Conservation (phyloP, 331 rosid genomes). For the Dryas integrifolia region DNA sequence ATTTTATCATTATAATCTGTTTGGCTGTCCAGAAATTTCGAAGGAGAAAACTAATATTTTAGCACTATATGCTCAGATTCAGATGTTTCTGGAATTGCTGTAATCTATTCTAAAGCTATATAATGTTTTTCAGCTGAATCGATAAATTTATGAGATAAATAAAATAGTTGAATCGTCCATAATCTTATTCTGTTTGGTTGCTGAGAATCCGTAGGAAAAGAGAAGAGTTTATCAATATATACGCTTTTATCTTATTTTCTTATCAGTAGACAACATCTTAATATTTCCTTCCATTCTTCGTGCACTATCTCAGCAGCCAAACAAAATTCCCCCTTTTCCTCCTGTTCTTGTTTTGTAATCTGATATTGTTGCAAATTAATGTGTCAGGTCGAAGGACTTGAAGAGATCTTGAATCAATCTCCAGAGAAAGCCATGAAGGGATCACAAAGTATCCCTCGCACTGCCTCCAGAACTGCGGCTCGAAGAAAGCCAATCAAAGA, state of each 20-base stretch:
- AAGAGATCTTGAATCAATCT: conserved; percentile 46
- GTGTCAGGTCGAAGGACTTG: conserved; percentile 80
- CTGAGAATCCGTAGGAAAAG: background rate
- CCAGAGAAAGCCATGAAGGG: conserved; percentile 22
- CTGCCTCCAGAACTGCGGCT: conserved; percentile 45
- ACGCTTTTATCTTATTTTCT: background rate
- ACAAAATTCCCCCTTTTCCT: background rate
- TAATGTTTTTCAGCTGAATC: background rate
- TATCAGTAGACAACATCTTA: background rate
- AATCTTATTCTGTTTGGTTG: too few relatives aligned
- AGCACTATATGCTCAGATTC: conserved; percentile 3
- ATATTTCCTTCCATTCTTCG: background rate
- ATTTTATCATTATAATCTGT: background rate
- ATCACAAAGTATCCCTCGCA: conserved; percentile 36
- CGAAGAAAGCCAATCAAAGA: conserved; percentile 41
- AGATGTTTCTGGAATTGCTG: background rate
- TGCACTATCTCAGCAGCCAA: background rate
- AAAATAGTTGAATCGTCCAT: background rate
- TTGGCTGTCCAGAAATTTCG: background rate
- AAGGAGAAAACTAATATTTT: background rate
- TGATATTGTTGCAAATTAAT: conserved; percentile 5
- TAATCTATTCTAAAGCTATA: background rate
- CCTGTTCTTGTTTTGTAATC: background rate
- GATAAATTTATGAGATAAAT: background rate
- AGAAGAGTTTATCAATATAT: background rate